phyloP scores from a whole-genome alignment of 345 rosid species.

The Hirschfeldia incana region DNA sequence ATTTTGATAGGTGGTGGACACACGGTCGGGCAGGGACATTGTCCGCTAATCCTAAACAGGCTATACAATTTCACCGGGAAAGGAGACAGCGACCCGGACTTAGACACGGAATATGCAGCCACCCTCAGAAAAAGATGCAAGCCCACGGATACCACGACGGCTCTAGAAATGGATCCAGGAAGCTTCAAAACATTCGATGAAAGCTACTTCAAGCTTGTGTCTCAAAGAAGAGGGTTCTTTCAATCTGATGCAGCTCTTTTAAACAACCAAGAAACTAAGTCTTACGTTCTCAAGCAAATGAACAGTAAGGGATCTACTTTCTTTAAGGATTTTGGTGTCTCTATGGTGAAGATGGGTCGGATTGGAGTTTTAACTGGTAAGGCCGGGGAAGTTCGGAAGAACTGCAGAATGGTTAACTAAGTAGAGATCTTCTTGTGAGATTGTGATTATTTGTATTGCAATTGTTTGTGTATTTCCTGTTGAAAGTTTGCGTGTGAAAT shows the following conservation, averaged over 20 bases:
- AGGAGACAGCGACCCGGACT: constrained; percentile 51
- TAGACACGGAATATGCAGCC: constrained; percentile 45
- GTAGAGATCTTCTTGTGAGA: neutral
- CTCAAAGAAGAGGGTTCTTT: constrained; percentile 62
- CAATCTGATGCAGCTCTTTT: constrained; percentile 69
- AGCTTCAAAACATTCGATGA: constrained; percentile 61
- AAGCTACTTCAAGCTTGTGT: constrained; percentile 48
- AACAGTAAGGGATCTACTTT: constrained; percentile 38
- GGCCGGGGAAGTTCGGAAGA: constrained; percentile 58
- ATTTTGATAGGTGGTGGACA: constrained; percentile 58
- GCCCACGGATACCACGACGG: constrained; percentile 47
- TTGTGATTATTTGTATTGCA: neutral
- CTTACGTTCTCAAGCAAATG: constrained; percentile 45
- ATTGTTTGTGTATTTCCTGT: neutral
- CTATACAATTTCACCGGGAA: constrained; percentile 75
- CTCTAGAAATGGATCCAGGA: constrained; percentile 75
- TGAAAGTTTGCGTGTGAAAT: neutral
- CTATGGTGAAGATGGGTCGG: constrained; percentile 77
- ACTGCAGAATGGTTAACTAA: constrained; percentile 53
- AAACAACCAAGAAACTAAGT: constrained; percentile 45
- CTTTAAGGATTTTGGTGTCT: constrained; percentile 59
- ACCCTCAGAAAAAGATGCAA: constrained; percentile 46
- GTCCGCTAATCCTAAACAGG: constrained; percentile 48
- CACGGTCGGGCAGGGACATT: constrained; percentile 67
- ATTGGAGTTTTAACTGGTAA: constrained; percentile 58